Evolutionary conservation across 352 stramenopile genomes (phyloP).

Genomic region (Globisporangium irregulare): DNA sequence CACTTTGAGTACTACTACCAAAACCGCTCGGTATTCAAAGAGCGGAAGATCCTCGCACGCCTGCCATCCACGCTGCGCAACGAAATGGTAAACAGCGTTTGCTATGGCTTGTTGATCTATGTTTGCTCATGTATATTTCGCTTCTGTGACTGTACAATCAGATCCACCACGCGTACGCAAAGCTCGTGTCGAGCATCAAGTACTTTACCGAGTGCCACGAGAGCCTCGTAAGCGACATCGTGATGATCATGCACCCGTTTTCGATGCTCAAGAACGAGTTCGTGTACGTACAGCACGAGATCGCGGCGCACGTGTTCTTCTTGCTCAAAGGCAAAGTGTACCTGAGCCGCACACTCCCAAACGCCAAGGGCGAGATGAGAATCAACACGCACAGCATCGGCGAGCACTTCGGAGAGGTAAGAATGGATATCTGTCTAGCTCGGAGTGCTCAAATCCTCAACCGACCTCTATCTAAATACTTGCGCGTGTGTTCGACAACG

Average conservation of each 20-base stretch:
- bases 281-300: constrained; percentile 78
- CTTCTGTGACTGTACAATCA: constrained; percentile 15
- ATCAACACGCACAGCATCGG: constrained; percentile 45
- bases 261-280: constrained; percentile 73
- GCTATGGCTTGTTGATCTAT: neutral
- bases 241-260: constrained; percentile 79
- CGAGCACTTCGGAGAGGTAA: constrained; percentile 82
- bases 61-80: constrained; percentile 75
- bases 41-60: constrained; percentile 59
- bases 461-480: too few species aligned
- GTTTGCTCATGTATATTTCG: neutral
- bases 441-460: neutral
- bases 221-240: constrained; percentile 80
- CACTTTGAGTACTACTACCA: constrained; percentile 88
- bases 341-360: constrained; percentile 52
- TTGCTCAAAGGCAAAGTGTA: constrained; percentile 71
- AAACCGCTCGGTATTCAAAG: constrained; percentile 82
- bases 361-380: constrained; percentile 40
- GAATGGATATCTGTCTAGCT: neutral
- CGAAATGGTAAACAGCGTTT: constrained; percentile 48
- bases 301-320: constrained; percentile 84
- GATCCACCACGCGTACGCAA: constrained; percentile 75
- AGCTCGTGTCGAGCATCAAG: constrained; percentile 62
- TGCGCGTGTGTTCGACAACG: too few species aligned
- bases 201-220: constrained; percentile 79